Conservation (phyloP, 305 asterid species). For the Ilex paraguariensis region DNA sequence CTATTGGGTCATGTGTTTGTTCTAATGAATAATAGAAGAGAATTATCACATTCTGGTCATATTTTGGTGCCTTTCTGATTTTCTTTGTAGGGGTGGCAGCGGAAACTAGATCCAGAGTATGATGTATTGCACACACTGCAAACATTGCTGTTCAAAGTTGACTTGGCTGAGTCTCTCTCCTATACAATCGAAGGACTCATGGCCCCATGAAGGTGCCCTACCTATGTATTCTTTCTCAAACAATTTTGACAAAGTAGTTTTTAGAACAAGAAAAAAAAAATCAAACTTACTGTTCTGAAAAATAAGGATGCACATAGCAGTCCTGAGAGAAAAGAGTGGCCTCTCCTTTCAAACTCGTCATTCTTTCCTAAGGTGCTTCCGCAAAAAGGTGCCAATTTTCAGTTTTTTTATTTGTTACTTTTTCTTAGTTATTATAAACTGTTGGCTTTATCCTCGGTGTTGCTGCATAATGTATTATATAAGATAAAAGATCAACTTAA, state of each 20-base stretch:
- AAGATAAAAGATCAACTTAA: no score
- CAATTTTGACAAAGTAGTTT: constrained; percentile 16
- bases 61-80: constrained; percentile 1
- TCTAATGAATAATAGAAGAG: background rate
- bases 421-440: no score
- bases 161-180: constrained; percentile 65
- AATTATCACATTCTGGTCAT: background rate
- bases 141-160: constrained; percentile 66
- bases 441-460: no score
- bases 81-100: constrained; percentile 78
- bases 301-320: constrained; percentile 9
- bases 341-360: no score
- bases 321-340: background rate
- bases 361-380: no score
- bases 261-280: constrained; percentile 6
- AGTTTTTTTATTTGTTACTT: no score
- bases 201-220: constrained; percentile 60
- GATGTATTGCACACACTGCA: constrained; percentile 67
- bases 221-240: constrained; percentile 14
- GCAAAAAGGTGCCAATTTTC: no score
- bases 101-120: constrained; percentile 81
- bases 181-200: constrained; percentile 76
- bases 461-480: no score
- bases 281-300: background rate
- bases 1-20: constrained; percentile 1